Evolutionary conservation across 108 stramenopile genomes (phyloP).

Genomic region (Skeletonema costatum): DNA sequence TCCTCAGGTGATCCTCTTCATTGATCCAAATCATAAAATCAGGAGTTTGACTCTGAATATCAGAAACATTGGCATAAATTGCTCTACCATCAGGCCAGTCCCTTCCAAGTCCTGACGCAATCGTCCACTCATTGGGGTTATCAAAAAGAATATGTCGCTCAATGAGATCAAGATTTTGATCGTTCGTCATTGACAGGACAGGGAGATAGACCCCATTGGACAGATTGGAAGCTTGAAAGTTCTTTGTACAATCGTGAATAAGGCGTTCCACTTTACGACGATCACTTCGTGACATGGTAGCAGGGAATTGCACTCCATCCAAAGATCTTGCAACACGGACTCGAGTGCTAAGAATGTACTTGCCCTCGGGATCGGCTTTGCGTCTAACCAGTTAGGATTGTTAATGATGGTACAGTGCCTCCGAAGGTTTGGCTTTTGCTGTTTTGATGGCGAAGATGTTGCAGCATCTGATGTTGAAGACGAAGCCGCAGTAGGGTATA

Average conservation of each 20-base stretch:
- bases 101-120: constrained; percentile 71
- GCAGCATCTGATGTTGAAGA: background rate
- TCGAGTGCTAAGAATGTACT: constrained; percentile 88
- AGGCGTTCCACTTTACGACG: constrained; percentile 57
- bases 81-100: constrained; percentile 93
- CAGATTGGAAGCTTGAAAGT: constrained; percentile 41
- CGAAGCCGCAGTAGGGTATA: background rate
- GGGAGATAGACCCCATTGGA: constrained; percentile 66
- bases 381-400: constrained; percentile 68
- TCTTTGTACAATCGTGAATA: constrained; percentile 53
- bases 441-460: constrained; percentile 1
- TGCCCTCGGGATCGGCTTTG: constrained; percentile 70
- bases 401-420: constrained; percentile 70
- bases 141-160: constrained; percentile 79
- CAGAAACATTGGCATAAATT: constrained; percentile 59
- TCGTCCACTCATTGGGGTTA: constrained; percentile 84
- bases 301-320: constrained; percentile 81
- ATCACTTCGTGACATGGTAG: constrained; percentile 66
- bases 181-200: constrained; percentile 82
- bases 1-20: constrained; percentile 90
- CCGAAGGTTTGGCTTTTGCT: constrained; percentile 32
- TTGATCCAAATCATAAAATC: constrained; percentile 92
- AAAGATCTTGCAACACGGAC: constrained; percentile 88
- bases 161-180: constrained; percentile 78
- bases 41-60: constrained; percentile 53